phyloP scores from a whole-genome alignment of 768 basidiomycete species.

The Mycena kentingensis region DNA sequence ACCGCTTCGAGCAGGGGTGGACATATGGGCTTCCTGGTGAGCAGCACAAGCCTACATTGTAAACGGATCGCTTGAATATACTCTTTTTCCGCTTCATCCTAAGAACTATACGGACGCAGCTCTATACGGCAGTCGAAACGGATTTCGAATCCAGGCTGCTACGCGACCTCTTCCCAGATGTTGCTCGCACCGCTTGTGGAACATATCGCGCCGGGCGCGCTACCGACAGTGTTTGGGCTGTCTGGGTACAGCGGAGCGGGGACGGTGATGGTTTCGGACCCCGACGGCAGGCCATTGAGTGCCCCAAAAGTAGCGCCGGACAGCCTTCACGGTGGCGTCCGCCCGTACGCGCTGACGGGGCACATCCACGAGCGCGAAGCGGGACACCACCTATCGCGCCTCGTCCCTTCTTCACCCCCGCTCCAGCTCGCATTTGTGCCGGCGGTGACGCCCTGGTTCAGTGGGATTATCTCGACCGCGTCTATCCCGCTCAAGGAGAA shows the following conservation, averaged over 20 bases:
- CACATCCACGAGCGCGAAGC: slow-evolving; percentile 99
- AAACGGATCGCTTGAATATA: slow-evolving; percentile 36
- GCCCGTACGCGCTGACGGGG: slow-evolving; percentile 90
- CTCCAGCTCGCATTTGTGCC: slow-evolving; percentile 84
- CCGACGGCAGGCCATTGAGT: slow-evolving; percentile 70
- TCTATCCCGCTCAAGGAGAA: slow-evolving; percentile 75
- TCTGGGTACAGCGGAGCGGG: slow-evolving; percentile 97
- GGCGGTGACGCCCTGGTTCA: slow-evolving; percentile 90
- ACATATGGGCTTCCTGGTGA: slow-evolving; percentile 99
- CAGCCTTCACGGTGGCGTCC: slow-evolving; percentile 71
- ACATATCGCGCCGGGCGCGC: slow-evolving; percentile 58
- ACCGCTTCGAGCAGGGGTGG: slow-evolving; percentile 93
- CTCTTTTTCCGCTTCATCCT: slow-evolving; percentile 34
- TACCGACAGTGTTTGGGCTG: slow-evolving; percentile 87
- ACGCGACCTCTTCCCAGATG: slow-evolving; percentile 90
- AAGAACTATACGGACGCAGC: slow-evolving; percentile 86
- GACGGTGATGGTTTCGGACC: slow-evolving; percentile 70
- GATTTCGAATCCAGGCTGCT: slow-evolving; percentile 98
- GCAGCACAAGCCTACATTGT: slow-evolving; percentile 39
- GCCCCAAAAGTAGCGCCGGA: slow-evolving; percentile 82
- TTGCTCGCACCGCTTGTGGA: slow-evolving; percentile 87
- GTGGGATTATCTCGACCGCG: slow-evolving; percentile 87
- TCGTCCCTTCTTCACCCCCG: slow-evolving; percentile 46
- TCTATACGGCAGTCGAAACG: slow-evolving; percentile 70
- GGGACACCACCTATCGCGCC: slow-evolving; percentile 72